Conservation (phyloP, 495 filamentous ascomycete genomes). For the Aspergillus sclerotiicarbonarius region DNA sequence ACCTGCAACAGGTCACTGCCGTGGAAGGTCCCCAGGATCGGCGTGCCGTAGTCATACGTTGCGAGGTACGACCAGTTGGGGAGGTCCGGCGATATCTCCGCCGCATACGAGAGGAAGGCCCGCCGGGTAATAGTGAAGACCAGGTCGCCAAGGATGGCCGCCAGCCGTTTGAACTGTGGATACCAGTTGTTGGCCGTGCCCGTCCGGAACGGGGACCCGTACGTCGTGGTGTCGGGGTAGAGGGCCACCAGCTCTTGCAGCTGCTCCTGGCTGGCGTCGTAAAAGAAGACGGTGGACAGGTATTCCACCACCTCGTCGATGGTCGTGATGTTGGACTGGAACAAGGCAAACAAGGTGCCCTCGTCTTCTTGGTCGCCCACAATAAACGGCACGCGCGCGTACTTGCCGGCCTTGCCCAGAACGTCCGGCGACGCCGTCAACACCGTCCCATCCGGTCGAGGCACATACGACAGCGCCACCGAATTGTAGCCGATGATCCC, state of each 20-base stretch:
- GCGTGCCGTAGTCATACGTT: conserved; percentile 65
- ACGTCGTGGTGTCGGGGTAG: conserved; percentile 49
- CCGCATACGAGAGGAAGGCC: conserved; percentile 46
- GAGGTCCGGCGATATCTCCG: conserved; percentile 49
- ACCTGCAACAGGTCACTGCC: conserved; percentile 64
- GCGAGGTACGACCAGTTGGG: conserved; percentile 70
- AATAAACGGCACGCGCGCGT: conserved; percentile 58
- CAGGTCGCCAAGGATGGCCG: conserved; percentile 71
- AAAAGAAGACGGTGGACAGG: conserved; percentile 55
- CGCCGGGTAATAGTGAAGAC: conserved; percentile 65
- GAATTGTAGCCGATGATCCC: conserved; percentile 61
- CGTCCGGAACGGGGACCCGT: conserved; percentile 66
- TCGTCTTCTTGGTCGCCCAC: conserved; percentile 61
- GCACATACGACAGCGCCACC: conserved; percentile 61
- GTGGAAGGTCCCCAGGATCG: conserved; percentile 72
- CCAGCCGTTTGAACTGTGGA: conserved; percentile 71
- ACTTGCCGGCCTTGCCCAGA: conserved; percentile 47
- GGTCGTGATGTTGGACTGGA: conserved; percentile 62
- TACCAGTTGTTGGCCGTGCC: conserved; percentile 62
- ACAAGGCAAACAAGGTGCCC: conserved; percentile 61
- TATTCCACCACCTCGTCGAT: conserved; percentile 58
- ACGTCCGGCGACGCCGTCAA: conserved; percentile 57
- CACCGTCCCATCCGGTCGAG: conserved; percentile 59
- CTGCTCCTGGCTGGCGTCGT: conserved; percentile 39
- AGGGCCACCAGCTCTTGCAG: conserved; percentile 53